Base-by-base conservation (phyloP, 163 green algal genomes). In the Chlamydomonas reinhardtii region DNA sequence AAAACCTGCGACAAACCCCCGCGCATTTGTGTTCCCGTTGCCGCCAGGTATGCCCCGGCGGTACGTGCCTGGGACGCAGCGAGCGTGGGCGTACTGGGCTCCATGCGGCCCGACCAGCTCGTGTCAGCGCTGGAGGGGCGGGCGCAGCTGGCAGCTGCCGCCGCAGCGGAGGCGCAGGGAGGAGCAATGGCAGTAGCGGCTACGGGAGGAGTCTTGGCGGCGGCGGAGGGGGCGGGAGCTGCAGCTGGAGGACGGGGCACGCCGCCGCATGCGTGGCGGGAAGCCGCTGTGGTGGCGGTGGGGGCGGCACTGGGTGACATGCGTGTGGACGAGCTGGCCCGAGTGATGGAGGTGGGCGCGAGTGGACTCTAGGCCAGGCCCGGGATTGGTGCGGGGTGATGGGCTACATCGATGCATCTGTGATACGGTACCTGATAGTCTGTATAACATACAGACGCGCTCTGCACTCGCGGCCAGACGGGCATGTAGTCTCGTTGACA, bases 101-200 rank as follows among this genome's bases (percentile, higher is more conserved):
- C 37, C 48, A 79, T 86, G 70, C 80, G 80, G 12, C 80, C 80
- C 27, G 54, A 86, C 70, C 80, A 86, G 70, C 70, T 86, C 29
- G 56, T 73, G n/a, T 71, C 69, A 4, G 69, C 70, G 32, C 35
- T 86, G 37, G 70, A 78, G 54, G 80, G 80, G 0, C 27, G 37
- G 22, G 80, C 69, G 43, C 48, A 52, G 52, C 65, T 85, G n/a
- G 37, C 75, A 27, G 39, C 64, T 0, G 43, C 76, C 5, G 65
- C 27, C 52, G 16, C 59, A 11, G 24, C 54, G 16, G 17, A 8
- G 32, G 74, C 74, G 29, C 32, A 35, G 54, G 56, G n/a, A 8
- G 43, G 6, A 17, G 73, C 34, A 35, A 1, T 17, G 31, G 12
- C 75, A 48, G 56, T 56, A 72, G 34, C 32, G 17, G 19, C 27